phyloP scores from a whole-genome alignment of 2,329 filamentous ascomycete species.

The Neobulgaria alba region DNA sequence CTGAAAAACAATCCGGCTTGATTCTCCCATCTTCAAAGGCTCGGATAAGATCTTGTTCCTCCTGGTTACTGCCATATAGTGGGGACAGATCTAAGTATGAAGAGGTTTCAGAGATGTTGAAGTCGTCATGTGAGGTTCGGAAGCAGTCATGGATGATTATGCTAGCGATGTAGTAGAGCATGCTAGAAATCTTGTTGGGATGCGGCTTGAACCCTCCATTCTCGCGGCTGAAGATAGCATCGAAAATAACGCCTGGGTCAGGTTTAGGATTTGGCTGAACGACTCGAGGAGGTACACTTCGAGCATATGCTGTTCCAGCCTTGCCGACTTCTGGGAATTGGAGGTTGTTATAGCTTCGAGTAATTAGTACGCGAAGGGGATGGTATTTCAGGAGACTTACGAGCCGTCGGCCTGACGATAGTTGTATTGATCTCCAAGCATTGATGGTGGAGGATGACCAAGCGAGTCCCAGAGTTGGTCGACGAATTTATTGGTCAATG shows the following conservation, averaged over 20 bases:
- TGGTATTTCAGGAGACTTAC: constrained; percentile 38
- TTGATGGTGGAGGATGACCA: constrained; percentile 62
- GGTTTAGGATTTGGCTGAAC: constrained; percentile 50
- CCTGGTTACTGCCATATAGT: constrained; percentile 34
- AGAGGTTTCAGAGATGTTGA: constrained; percentile 12
- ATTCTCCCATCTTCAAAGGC: constrained; percentile 62
- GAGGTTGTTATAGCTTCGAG: constrained; percentile 37
- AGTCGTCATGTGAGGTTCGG: constrained; percentile 18
- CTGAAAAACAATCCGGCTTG: constrained; percentile 63
- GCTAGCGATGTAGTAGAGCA: constrained; percentile 41
- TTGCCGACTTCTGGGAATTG: constrained; percentile 56
- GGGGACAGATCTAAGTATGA: constrained; percentile 41
- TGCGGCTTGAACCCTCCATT: constrained; percentile 28
- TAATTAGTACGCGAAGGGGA: neutral
- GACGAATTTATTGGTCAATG: constrained; percentile 59
- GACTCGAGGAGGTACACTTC: constrained; percentile 51
- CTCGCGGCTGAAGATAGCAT: constrained; percentile 33
- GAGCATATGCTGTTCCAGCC: constrained; percentile 57
- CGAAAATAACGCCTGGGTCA: constrained; percentile 54
- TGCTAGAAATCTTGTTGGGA: constrained; percentile 36
- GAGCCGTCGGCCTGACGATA: constrained; percentile 60
- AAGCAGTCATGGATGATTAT: constrained; percentile 46
- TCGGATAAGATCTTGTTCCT: constrained; percentile 43
- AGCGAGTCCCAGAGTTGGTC: constrained; percentile 61
- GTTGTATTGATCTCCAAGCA: constrained; percentile 51